Conservation (phyloP, 2,329 filamentous ascomycete species). For the Aspergillus jensenii region DNA sequence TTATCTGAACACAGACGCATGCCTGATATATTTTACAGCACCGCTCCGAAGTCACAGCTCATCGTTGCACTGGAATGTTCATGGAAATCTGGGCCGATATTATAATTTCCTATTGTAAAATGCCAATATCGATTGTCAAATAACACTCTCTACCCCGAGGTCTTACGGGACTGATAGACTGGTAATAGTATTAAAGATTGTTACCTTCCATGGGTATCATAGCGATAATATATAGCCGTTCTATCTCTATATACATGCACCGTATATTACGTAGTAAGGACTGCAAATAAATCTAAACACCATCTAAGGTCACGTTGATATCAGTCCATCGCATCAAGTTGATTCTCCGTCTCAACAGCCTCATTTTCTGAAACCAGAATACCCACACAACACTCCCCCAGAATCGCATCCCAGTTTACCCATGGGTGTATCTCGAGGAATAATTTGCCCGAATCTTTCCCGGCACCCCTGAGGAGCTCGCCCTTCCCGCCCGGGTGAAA, state of each 20-base stretch:
- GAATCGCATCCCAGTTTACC: slow-evolving; percentile 69
- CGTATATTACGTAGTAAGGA: slow-evolving; percentile 2
- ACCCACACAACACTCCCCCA: slow-evolving; percentile 61
- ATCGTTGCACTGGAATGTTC: neutral
- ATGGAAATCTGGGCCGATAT: neutral
- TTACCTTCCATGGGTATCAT: slow-evolving; percentile 6
- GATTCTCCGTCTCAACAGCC: slow-evolving; percentile 29
- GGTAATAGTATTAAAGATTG: too few species aligned
- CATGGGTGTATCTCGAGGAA: slow-evolving; percentile 66
- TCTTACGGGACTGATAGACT: too few species aligned
- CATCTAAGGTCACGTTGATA: too few species aligned
- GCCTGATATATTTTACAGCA: too few species aligned
- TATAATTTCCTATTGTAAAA: neutral
- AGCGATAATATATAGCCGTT: neutral
- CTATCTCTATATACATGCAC: neutral
- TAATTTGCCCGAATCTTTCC: slow-evolving; percentile 63
- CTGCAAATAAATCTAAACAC: neutral
- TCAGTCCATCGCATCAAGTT: slow-evolving; percentile 63
- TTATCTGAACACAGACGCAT: neutral
- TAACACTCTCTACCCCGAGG: too few species aligned
- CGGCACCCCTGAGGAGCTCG: slow-evolving; percentile 63
- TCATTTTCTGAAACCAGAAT: slow-evolving; percentile 59
- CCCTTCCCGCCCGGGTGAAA: slow-evolving; percentile 81
- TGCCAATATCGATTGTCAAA: too few species aligned
- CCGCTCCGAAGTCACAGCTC: neutral